Base-by-base conservation (phyloP, 345 rosid genomes). In the Populus deltoides region DNA sequence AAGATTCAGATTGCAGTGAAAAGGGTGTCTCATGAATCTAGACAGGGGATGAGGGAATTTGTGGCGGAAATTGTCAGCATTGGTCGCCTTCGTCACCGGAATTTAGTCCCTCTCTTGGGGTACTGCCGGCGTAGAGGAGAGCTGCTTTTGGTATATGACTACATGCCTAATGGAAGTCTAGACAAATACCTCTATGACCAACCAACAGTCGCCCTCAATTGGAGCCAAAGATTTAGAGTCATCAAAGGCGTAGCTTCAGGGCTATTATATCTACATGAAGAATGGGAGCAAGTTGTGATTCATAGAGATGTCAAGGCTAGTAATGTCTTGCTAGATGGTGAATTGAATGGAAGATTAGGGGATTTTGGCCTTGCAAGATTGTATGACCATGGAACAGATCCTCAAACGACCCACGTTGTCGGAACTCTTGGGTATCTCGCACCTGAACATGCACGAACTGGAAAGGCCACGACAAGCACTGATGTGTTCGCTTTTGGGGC, bases 301-400 rank as follows among this genome's bases (percentile, higher is more conserved):
- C 94, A 91, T 45, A 87, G 92, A 43, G 92, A 89, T 68, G 85
- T 89, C 0, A 91, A 91, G 71, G 94, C 93, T 0, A 89, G 93
- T 38, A 89, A 91, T 33, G 90, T 91, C n/a, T 29, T 91, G 57
- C 68, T 91, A 62, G 94, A 91, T 55, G 88, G 76, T 18, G 90
- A 91, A 17, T 72, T 85, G 22, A 88, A 87, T 3, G 92, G 87
- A 24, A 84, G 90, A 18, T 66, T 91, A 6, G 92, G 93, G 0
- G 95, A 91, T 78, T 91, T 91, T 51, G 93, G 95, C 7, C 86
- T 91, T 11, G 92, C 93, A 6, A 86, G 87, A 76, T 85, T 88
- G 43, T 86, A 88, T 72, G 90, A 88, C 73, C 95, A 90, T 7
- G 92, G 90, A 6, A 78, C 79, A 2, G 89, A 86, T 80, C 92